Percentiles rank a stretch among this genome's conserved stretches.
phyloP scores from a whole-genome alignment of 768 basidiomycete genomes.

The Pleurotus tuoliensis region DNA sequence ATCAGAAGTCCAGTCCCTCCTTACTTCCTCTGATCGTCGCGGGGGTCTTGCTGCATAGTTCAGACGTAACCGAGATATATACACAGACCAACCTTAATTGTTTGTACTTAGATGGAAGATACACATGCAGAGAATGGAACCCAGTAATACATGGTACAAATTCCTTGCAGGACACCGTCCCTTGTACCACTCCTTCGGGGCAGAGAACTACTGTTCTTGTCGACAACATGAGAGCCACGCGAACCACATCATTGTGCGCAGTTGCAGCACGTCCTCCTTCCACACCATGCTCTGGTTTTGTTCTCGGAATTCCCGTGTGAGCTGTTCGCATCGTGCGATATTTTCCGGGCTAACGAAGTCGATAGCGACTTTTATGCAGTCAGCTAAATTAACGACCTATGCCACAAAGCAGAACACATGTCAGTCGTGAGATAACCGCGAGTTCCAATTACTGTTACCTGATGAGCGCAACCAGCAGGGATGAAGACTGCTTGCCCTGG shows the following conservation, averaged over 20 bases:
- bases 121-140: background rate
- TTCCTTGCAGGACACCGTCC: background rate
- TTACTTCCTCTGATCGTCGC: background rate
- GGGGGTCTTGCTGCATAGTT: background rate
- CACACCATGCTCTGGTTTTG: constrained; percentile 86
- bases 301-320: constrained; percentile 86
- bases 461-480: constrained; percentile 90
- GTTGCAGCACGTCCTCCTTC: constrained; percentile 93
- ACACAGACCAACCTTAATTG: background rate
- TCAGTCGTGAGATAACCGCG: background rate
- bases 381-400: constrained; percentile 88
- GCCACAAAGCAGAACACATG: constrained; percentile 5
- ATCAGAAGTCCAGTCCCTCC: too few species aligned
- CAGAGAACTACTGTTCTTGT: constrained; percentile 21
- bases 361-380: constrained; percentile 92
- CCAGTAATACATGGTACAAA: background rate
- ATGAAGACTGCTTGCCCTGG: constrained; percentile 95
- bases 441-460: constrained; percentile 42
- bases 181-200: too few species aligned
- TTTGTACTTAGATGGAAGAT: background rate
- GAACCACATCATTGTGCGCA: constrained; percentile 93
- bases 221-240: constrained; percentile 73
- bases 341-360: constrained; percentile 97
- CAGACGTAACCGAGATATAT: background rate
- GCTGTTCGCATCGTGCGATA: constrained; percentile 75